A percentile compares a stretch with the other conserved stretches of the same genome.
Evolutionary conservation across 1,284 basidiomycete genomes (phyloP).

Genomic region (Leccinum holopus): DNA sequence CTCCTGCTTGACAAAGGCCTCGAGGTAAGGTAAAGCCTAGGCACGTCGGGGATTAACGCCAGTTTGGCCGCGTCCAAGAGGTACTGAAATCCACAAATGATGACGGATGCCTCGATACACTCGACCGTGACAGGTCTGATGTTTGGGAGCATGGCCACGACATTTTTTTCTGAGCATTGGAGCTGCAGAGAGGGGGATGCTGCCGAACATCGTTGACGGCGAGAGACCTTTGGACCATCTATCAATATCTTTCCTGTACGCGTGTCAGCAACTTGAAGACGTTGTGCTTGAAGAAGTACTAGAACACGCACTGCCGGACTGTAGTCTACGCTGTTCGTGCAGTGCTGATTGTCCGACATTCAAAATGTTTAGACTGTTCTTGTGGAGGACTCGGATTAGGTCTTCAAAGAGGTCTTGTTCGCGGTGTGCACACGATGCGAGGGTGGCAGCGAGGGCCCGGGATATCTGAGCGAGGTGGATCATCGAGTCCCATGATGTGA

Average conservation of each 20-base stretch:
- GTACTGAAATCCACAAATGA: conserved; percentile 52
- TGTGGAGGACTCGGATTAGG: conserved; percentile 54
- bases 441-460: conserved; percentile 36
- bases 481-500: too few relatives aligned
- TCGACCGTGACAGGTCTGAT: conserved; percentile 43
- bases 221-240: conserved; percentile 49
- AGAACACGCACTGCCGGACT: too few relatives aligned
- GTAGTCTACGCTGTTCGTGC: conserved; percentile 69
- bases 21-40: conserved; percentile 9
- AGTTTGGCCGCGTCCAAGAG: conserved; percentile 48
- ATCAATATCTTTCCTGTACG: conserved; percentile 35
- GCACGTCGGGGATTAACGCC: conserved; percentile 41
- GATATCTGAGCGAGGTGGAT: too few relatives aligned
- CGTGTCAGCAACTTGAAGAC: too few relatives aligned
- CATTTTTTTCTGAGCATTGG: conserved; percentile 72
- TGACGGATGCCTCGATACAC: conserved; percentile 62
- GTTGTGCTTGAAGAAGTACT: too few relatives aligned
- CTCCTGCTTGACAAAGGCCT: too few relatives aligned
- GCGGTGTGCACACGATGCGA: conserved; percentile 45
- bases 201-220: conserved; percentile 69
- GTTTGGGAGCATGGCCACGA: conserved; percentile 72
- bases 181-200: conserved; percentile 76
- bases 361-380: conserved; percentile 57
- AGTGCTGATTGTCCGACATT: conserved; percentile 60
- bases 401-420: conserved; percentile 77